Evolutionary conservation across 352 stramenopile genomes (phyloP).

Genomic region (Globisporangium paroecandrum): DNA sequence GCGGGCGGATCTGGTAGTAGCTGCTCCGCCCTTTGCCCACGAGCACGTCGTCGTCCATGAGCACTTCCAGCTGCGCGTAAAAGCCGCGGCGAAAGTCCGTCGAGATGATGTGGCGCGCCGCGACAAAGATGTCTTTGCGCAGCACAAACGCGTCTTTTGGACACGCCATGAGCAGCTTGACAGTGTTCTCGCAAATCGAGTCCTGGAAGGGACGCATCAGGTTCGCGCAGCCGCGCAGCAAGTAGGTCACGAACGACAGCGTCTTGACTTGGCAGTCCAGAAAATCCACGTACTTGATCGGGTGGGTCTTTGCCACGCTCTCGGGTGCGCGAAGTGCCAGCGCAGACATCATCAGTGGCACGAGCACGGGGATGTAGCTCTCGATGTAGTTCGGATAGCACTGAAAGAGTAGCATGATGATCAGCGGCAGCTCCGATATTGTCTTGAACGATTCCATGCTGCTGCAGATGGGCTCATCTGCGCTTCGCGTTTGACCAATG

Average conservation of each 20-base stretch:
- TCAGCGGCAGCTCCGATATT: constrained; percentile 96
- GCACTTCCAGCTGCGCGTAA: constrained; percentile 91
- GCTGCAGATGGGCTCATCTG: constrained; percentile 62
- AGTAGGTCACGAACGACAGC: constrained; percentile 97
- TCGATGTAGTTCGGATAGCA: constrained; percentile 96
- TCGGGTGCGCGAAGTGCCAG: constrained; percentile 84
- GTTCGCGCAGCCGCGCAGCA: constrained; percentile 90
- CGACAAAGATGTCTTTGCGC: constrained; percentile 96
- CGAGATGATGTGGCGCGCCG: constrained; percentile 95
- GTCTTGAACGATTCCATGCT: constrained; percentile 93
- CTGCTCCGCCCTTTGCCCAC: constrained; percentile 84
- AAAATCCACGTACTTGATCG: constrained; percentile 85
- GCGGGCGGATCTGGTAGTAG: constrained; percentile 89
- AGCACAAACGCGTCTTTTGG: constrained; percentile 93
- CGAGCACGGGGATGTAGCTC: constrained; percentile 92
- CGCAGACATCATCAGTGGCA: constrained; percentile 97
- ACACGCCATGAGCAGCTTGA: constrained; percentile 94
- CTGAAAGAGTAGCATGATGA: constrained; percentile 98
- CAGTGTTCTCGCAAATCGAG: constrained; percentile 90
- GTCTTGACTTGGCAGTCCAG: constrained; percentile 97
- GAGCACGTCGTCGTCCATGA: constrained; percentile 95
- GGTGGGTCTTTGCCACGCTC: constrained; percentile 49
- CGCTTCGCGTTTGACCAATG: constrained; percentile 14
- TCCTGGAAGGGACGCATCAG: constrained; percentile 96
- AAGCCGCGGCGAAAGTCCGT: constrained; percentile 97